Evolutionary conservation across 2,329 filamentous ascomycete species (phyloP).

Genomic region (Torrubiellomyces zombiae): DNA sequence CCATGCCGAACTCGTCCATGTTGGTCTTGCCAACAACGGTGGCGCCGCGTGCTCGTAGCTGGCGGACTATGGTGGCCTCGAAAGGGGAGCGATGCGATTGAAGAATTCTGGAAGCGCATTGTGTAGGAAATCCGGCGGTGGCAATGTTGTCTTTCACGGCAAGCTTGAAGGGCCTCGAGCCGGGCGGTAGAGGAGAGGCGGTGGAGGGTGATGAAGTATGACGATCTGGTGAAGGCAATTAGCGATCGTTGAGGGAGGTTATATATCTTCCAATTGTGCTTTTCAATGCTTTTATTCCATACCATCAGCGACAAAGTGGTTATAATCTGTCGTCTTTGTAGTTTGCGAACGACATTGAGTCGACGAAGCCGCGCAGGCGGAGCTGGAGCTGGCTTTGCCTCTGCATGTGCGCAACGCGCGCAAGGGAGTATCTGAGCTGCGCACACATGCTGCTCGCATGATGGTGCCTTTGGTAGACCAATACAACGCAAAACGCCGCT

Average conservation of each 20-base stretch:
- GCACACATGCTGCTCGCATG: conserved; percentile 15
- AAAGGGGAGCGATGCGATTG: conserved; percentile 57
- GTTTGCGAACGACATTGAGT: conserved; percentile 11
- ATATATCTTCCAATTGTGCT: background rate
- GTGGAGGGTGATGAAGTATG: conserved; percentile 3
- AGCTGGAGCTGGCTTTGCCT: conserved; percentile 1
- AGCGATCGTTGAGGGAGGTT: conserved; percentile 1
- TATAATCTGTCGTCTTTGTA: conserved; percentile 13
- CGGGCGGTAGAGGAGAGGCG: conserved; percentile 6
- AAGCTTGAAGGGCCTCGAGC: conserved; percentile 24
- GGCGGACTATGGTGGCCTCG: conserved; percentile 62
- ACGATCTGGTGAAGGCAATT: conserved; percentile 5
- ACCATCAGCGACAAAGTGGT: conserved; percentile 20
- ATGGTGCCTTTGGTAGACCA: too few relatives aligned
- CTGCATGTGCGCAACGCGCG: conserved; percentile 3
- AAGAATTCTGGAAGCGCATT: conserved; percentile 68
- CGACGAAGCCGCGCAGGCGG: conserved; percentile 2
- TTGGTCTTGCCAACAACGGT: conserved; percentile 66
- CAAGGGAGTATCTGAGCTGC: conserved; percentile 7
- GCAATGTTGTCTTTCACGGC: conserved; percentile 69
- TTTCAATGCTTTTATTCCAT: too few relatives aligned
- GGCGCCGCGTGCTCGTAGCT: conserved; percentile 46
- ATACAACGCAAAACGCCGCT: too few relatives aligned
- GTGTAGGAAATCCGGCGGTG: conserved; percentile 49
- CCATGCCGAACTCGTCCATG: conserved; percentile 94